phyloP scores from a whole-genome alignment of 257 asterid genomes.

The Solanum habrochaites region DNA sequence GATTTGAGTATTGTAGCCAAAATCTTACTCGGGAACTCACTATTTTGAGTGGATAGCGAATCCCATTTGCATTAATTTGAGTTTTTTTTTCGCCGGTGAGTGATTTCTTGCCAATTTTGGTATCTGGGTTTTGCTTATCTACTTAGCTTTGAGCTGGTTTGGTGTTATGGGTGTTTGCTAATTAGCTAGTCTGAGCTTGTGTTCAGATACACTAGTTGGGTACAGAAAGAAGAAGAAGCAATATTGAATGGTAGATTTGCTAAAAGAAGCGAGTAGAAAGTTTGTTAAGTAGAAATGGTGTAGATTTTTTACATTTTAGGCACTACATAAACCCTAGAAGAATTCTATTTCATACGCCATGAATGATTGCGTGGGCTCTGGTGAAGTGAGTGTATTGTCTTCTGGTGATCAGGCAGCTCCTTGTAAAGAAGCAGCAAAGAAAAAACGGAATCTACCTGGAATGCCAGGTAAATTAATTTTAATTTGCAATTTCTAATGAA shows the following conservation, averaged over 20 bases:
- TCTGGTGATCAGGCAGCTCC: conserved; percentile 15
- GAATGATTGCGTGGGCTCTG: neutral
- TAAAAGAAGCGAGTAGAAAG: neutral
- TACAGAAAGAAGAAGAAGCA: neutral
- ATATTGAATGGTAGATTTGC: conserved; percentile 11
- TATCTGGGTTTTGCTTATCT: neutral
- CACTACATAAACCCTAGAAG: neutral
- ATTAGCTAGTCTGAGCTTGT: conserved; percentile 7
- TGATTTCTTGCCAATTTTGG: neutral
- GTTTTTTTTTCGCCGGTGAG: neutral
- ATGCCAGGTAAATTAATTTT: conserved; percentile 53
- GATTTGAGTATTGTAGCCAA: neutral
- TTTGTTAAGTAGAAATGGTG: conserved; percentile 12
- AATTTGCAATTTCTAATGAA: neutral
- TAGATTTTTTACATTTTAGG: conserved; percentile 14
- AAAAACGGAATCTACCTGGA: conserved; percentile 81
- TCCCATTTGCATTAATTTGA: neutral
- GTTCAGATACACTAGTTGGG: neutral
- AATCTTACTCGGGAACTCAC: neutral
- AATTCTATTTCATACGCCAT: neutral
- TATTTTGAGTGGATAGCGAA: neutral
- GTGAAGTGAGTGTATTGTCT: conserved; percentile 19
- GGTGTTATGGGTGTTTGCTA: neutral
- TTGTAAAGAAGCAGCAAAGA: conserved; percentile 37
- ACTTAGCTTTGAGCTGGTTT: neutral